phyloP scores from a whole-genome alignment of 805 yeast species.

The Komagataella mondaviorum region DNA sequence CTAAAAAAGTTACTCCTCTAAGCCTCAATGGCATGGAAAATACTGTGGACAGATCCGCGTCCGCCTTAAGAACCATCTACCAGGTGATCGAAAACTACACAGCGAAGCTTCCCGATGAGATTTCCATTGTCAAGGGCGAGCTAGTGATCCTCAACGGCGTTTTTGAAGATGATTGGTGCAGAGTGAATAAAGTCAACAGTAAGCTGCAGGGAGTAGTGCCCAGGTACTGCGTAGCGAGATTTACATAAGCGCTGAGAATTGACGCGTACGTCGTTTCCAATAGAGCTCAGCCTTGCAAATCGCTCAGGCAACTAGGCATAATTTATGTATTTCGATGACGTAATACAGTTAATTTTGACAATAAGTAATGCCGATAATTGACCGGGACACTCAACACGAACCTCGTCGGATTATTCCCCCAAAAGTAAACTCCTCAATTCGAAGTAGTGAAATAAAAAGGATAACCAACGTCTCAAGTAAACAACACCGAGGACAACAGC shows the following conservation, averaged over 20 bases:
- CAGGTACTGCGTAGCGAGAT: conserved; percentile 1
- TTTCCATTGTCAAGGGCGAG: conserved; percentile 4
- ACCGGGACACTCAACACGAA: not conserved
- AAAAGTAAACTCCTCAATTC: conserved; percentile 1
- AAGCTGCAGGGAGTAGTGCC: conserved; percentile 5
- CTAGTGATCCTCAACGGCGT: not conserved
- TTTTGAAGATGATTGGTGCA: conserved; percentile 7
- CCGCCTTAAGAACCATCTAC: not conserved
- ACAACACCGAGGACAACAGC: not conserved
- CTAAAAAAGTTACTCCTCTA: not conserved
- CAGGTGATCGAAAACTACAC: conserved; percentile 2
- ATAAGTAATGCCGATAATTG: not conserved
- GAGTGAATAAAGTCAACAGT: conserved; percentile 1
- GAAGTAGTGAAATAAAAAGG: conserved; percentile 1
- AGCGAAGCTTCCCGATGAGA: conserved; percentile 3
- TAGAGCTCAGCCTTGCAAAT: not conserved
- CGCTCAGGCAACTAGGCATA: not conserved
- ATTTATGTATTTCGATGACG: not conserved
- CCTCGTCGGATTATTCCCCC: not conserved
- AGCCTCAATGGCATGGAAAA: not conserved
- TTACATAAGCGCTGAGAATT: not conserved
- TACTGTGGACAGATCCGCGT: not conserved
- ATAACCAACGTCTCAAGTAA: conserved; percentile 3
- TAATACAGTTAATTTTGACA: not conserved
- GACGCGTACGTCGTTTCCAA: too few species aligned